Percentiles rank a stretch among this genome's conserved stretches.
Conservation (phyloP, 495 filamentous ascomycete genomes). For the Podospora bellae-mahoneyi region DNA sequence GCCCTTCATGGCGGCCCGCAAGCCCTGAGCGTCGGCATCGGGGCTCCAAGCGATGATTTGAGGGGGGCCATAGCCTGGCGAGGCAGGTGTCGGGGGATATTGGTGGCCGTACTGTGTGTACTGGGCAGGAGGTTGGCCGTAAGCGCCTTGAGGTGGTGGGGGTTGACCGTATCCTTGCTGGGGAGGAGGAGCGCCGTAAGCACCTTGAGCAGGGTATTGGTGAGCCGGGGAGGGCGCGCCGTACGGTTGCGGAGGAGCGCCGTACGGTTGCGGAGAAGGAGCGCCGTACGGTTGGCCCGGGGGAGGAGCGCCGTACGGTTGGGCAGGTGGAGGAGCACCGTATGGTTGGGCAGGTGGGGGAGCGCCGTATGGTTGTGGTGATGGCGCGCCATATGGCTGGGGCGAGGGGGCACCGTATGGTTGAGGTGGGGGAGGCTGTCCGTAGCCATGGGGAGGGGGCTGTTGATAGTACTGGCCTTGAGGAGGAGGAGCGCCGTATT, state of each 20-base stretch:
- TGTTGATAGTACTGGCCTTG: conserved; percentile 24
- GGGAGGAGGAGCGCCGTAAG: conserved; percentile 24
- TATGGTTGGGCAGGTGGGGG: conserved; percentile 13
- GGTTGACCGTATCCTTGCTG: conserved; percentile 18
- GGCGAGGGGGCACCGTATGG: neutral
- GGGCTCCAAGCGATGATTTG: conserved; percentile 64
- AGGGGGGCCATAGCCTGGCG: conserved; percentile 59
- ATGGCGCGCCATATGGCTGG: conserved; percentile 16
- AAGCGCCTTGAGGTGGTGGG: conserved; percentile 18
- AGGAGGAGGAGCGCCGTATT: conserved; percentile 19
- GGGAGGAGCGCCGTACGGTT: conserved; percentile 17
- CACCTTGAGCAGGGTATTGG: conserved; percentile 15
- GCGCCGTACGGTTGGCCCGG: conserved; percentile 16
- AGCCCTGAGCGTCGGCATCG: conserved; percentile 59
- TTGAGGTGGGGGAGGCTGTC: conserved; percentile 14
- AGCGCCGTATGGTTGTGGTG: conserved; percentile 17
- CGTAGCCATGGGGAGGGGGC: conserved; percentile 15
- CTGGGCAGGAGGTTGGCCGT: conserved; percentile 16
- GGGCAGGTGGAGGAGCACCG: conserved; percentile 14
- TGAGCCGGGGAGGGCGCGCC: conserved; percentile 14
- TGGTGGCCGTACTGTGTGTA: conserved; percentile 36
- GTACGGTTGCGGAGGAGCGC: conserved; percentile 11
- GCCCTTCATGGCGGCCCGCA: conserved; percentile 85
- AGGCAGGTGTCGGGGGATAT: conserved; percentile 52
- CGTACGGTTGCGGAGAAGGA: conserved; percentile 17